phyloP scores from a whole-genome alignment of 768 basidiomycete species.

The Lentinus tigrinus region DNA sequence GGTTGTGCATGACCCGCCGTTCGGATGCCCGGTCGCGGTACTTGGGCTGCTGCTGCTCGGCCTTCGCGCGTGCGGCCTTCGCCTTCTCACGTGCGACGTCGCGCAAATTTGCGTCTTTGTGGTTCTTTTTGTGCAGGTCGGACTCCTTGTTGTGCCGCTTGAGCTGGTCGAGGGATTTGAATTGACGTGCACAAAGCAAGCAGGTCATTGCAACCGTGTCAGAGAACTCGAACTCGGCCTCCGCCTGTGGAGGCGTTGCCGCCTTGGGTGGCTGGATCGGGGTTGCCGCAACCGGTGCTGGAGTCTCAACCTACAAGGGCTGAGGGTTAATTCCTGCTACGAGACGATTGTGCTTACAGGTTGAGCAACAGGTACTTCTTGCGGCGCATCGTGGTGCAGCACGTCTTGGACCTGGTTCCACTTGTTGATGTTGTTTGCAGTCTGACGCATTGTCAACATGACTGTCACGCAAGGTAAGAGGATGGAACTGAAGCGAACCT shows the following conservation, averaged over 20 bases:
- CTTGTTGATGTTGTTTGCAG: constrained; percentile 87
- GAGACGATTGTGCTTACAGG: constrained; percentile 1
- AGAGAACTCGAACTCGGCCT: constrained; percentile 79
- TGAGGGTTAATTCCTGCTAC: constrained; percentile 2
- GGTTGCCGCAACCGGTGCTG: constrained; percentile 16
- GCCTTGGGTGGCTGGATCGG: constrained; percentile 23
- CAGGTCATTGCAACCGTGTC: constrained; percentile 77
- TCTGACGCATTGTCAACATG: constrained; percentile 42
- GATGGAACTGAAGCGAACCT: constrained; percentile 47
- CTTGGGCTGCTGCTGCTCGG: constrained; percentile 55
- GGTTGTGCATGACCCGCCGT: constrained; percentile 86
- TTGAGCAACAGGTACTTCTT: constrained; percentile 7
- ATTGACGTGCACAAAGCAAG: constrained; percentile 88
- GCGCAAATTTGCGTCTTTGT: constrained; percentile 66
- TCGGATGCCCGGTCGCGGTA: constrained; percentile 96
- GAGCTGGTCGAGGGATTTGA: constrained; percentile 85
- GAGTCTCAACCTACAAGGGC: constrained; percentile 1
- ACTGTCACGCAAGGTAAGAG: neutral
- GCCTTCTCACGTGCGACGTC: constrained; percentile 75
- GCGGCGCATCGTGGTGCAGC: constrained; percentile 39
- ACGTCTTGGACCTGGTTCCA: constrained; percentile 98
- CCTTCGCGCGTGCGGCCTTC: constrained; percentile 37
- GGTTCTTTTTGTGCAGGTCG: constrained; percentile 96
- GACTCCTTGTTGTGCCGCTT: constrained; percentile 92
- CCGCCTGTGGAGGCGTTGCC: constrained; percentile 41